These are phyloP conservation scores for Arthroderma sp. DNA, from an alignment of 2,329 filamentous ascomycete species.

Conservation along the genomic window DNA sequence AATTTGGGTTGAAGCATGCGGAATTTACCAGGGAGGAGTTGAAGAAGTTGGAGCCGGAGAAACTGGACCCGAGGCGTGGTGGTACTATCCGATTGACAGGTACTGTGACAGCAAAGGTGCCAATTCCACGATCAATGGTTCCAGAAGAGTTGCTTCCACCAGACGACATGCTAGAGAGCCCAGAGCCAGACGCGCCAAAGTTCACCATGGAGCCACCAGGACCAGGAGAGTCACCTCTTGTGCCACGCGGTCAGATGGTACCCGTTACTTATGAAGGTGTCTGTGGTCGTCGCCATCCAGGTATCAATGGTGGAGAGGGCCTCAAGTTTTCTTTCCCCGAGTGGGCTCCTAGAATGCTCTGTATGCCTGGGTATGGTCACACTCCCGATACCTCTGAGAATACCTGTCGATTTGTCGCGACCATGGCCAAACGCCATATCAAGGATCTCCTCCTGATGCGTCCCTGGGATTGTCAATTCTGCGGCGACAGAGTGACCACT, in stretches of 20 bases:
- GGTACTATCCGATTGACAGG: too few relatives aligned
- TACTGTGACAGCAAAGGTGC: too few relatives aligned
- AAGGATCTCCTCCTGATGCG: background rate
- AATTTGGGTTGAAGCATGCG: too few relatives aligned
- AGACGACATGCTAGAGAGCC: too few relatives aligned
- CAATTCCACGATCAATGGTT: too few relatives aligned
- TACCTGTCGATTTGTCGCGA: constrained; percentile 3
- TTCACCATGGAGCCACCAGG: background rate
- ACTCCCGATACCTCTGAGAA: background rate
- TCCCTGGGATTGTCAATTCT: constrained; percentile 4
- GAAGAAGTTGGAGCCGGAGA: too few relatives aligned
- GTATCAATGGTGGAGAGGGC: constrained; percentile 3
- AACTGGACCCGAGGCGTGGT: too few relatives aligned
- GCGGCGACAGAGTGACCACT: background rate
- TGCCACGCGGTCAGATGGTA: background rate
- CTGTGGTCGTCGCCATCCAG: background rate
- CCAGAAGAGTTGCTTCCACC: too few relatives aligned
- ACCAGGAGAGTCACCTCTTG: background rate
- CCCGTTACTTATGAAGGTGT: constrained; percentile 1
- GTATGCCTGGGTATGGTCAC: constrained; percentile 1
- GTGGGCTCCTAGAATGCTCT: background rate
- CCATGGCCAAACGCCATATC: constrained; percentile 1
- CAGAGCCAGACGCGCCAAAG: background rate
- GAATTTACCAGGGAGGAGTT: too few relatives aligned
- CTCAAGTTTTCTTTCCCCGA: constrained; percentile 2